Evolutionary conservation across 2,329 filamentous ascomycete species (phyloP), one percentile per base, ranked within the genome.

Genomic region (Decorospora gaudefroyi): DNA sequence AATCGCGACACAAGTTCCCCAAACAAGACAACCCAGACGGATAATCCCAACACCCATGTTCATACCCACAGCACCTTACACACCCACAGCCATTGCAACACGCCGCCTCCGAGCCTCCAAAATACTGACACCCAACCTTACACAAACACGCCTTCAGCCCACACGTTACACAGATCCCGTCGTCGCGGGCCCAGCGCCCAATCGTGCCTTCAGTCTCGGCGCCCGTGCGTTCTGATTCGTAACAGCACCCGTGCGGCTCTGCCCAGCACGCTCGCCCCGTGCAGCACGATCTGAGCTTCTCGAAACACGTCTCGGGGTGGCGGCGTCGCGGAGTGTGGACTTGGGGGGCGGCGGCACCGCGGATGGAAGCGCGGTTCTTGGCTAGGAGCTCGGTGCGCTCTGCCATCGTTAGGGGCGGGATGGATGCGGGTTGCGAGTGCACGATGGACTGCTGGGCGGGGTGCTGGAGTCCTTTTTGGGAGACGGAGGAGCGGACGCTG

Each of bases 31-130:
- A n/a, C n/a, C n/a, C n/a, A n/a, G n/a, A n/a, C n/a, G n/a, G n/a
- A n/a, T n/a, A 23, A 10, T 33, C 25, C 42, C 42, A 39, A 19
- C 22, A 27, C 15, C 42, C 35, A 40, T 34, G 35, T 18, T 16
- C 17, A 25, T 19, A 41, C 19, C 43, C 43, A 42, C 37, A 36
- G 28, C 43, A 36, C 15, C 9, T 31, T 12, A 40, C 42, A 36
- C 42, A 40, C 21, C 42, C 35, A 36, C 30, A 29, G 17, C 42
- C 42, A 25, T 41, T 36, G 32, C 42, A 46, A 25, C 42, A 46
- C 17, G 16, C 36, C n/a, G 22, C 36, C n/a, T n/a, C n/a, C n/a
- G n/a, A n/a, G 15, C 3, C 23, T 6, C 29, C 42, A 33, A 28
- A 39, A 28, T 19, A 3, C 22, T 18, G 16, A 19, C 15, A 27